A percentile compares a stretch with the other conserved stretches of the same genome.
phyloP scores from a whole-genome alignment of 331 rosid species.

The Ulmus americana region DNA sequence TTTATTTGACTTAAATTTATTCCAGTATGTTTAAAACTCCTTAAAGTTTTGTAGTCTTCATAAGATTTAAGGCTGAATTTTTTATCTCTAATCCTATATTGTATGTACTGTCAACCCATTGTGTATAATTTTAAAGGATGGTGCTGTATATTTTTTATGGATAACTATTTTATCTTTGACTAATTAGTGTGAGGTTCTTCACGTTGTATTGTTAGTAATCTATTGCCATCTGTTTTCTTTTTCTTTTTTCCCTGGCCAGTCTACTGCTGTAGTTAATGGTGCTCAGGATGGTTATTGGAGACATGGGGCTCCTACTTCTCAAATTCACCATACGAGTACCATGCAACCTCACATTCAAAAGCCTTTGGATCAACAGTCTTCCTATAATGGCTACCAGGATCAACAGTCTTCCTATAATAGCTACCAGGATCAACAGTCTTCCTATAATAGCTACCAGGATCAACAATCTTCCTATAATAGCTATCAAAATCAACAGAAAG shows the following conservation, averaged over 20 bases:
- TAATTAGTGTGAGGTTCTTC: too few relatives aligned
- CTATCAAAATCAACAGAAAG: conserved; percentile 29
- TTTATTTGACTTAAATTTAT: too few relatives aligned
- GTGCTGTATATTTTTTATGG: too few relatives aligned
- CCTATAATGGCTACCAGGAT: conserved; percentile 91
- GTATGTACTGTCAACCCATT: too few relatives aligned
- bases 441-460: too few relatives aligned
- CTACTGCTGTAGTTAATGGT: conserved; percentile 67
- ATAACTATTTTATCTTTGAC: neutral
- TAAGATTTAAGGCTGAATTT: too few relatives aligned
- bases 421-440: conserved; percentile 63
- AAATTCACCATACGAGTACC: conserved; percentile 59
- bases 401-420: conserved; percentile 78
- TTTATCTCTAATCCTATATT: too few relatives aligned
- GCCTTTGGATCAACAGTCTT: conserved; percentile 72
- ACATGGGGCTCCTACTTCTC: conserved; percentile 64
- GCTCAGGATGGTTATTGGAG: conserved; percentile 90
- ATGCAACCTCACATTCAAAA: conserved; percentile 69
- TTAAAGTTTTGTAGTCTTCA: too few relatives aligned
- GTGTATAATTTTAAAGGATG: too few relatives aligned
- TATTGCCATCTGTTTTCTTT: conserved; percentile 32
- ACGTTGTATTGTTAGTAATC: conserved; percentile 24
- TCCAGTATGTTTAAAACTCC: too few relatives aligned
- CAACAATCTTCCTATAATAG: too few relatives aligned
- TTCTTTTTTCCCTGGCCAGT: conserved; percentile 55